Percentiles rank a stretch among this genome's conserved stretches.
Evolutionary conservation across 2,329 filamentous ascomycete species (phyloP).

Genomic region (Apiospora rasikravindrae): DNA sequence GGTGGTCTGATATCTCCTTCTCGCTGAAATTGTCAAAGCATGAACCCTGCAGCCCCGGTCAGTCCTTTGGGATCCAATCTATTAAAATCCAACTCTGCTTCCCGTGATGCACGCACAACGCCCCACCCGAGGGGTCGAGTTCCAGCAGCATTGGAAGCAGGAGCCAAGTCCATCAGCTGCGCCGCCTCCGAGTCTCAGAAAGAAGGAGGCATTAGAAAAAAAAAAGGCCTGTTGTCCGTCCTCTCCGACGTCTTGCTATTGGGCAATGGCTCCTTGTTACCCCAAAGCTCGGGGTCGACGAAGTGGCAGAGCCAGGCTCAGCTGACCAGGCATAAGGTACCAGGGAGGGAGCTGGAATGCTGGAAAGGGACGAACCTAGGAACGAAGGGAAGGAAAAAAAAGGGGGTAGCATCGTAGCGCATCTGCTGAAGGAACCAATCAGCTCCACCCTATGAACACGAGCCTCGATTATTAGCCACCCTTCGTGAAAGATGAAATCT

Average conservation of each 20-base stretch:
- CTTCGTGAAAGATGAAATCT: neutral
- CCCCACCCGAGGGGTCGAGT: conserved; percentile 1
- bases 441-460: conserved; percentile 10
- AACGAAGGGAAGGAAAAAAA: neutral
- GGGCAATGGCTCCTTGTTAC: neutral
- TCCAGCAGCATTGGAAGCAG: neutral
- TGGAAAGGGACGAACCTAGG: neutral
- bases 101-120: conserved; percentile 9
- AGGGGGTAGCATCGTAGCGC: conserved; percentile 17
- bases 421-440: conserved; percentile 15
- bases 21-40: conserved; percentile 7
- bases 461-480: conserved; percentile 17
- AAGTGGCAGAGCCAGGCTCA: conserved; percentile 8
- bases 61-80: conserved; percentile 7
- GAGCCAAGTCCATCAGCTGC: neutral
- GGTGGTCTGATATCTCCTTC: conserved; percentile 6
- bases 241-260: neutral
- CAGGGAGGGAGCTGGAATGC: neutral
- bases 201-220: neutral
- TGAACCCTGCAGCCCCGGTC: conserved; percentile 9
- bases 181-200: neutral
- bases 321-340: conserved; percentile 1
- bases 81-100: conserved; percentile 9
- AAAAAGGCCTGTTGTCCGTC: too few relatives aligned
- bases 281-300: neutral